Percentiles rank a stretch among this genome's conserved stretches.
Evolutionary conservation across 176 grass and related monocot species (phyloP).

Genomic region (maize (Zea mays)): DNA sequence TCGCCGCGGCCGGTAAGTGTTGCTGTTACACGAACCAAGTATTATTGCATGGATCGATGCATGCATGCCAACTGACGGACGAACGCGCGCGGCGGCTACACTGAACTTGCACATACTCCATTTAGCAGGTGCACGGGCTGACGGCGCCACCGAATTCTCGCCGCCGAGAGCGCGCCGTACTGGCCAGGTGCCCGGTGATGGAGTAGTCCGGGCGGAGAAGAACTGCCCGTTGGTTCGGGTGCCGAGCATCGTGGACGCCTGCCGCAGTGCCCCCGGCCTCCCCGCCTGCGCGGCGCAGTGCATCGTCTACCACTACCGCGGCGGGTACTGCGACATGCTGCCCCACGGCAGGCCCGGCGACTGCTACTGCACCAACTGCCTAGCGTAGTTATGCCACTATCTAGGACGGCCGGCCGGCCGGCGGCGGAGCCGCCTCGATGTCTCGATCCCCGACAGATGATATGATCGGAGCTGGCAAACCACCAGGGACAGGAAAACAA

Average conservation of each 20-base stretch:
- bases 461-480: too few relatives aligned
- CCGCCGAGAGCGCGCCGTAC: background rate
- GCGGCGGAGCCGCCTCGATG: background rate
- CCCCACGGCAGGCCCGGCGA: background rate
- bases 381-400: background rate
- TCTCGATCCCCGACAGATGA: background rate
- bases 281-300: background rate
- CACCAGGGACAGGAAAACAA: too few relatives aligned
- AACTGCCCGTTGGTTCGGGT: background rate
- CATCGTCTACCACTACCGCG: background rate
- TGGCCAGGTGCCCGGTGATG: background rate
- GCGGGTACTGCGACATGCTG: background rate
- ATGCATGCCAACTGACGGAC: background rate
- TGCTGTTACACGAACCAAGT: background rate
- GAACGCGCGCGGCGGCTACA: too few relatives aligned
- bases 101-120: background rate
- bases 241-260: background rate
- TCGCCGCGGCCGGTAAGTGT: background rate
- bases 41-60: background rate
- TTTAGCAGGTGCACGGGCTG: background rate
- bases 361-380: conserved; percentile 11
- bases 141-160: background rate
- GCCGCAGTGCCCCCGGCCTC: background rate
- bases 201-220: background rate
- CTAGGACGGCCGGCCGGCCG: background rate